Base-by-base conservation (phyloP, 148 eudicot species). In the Selenicereus undatus region DNA sequence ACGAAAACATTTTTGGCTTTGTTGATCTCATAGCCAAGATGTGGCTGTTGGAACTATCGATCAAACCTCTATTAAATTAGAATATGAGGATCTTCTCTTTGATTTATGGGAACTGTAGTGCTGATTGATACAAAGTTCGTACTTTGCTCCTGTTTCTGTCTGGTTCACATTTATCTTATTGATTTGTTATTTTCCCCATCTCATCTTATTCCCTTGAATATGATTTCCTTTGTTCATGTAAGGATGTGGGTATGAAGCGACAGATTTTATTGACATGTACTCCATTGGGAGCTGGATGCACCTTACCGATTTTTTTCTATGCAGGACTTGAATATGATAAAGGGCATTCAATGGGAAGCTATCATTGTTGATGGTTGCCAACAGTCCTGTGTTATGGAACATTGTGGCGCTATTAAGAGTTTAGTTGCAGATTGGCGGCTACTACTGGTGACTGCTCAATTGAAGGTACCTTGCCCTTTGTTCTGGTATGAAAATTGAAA, bases 311-410 rank as follows among this genome's bases (percentile, higher is more conserved):
- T 16, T 86, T 16, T 86, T 75, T n/a, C 24, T 18, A 50, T 88
- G 81, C 91, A 92, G 96, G 96, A 92, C 82, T 43, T 85, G 81
- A 82, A 79, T n/a, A 73, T 69, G 20, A 36, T 92, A 65, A 84
- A 85, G 62, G 81, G 85, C 77, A 82, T 90, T 62, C 80, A 78
- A 51, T 94, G 98, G 98, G 92, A 88, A 86, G 93, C 90, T 60
- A 79, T 91, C 80, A 78, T 91, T 56, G 68, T 92, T 71, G 98
- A 92, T 89, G 89, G 85, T 29, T 87, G 87, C 82, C 97, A 90
- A 71, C 81, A 85, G 60, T 79, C 83, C 26, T 62, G 70, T 73
- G 74, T 86, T 58, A 84, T 85, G 65, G 32, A 82, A 75, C 75
- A 87, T 77, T 80, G 80, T 50, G 85, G 82, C 64, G 85, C 79